Conservation (phyloP, 192 early-diverging fungal genomes). For the Glomus cerebriforme region DNA sequence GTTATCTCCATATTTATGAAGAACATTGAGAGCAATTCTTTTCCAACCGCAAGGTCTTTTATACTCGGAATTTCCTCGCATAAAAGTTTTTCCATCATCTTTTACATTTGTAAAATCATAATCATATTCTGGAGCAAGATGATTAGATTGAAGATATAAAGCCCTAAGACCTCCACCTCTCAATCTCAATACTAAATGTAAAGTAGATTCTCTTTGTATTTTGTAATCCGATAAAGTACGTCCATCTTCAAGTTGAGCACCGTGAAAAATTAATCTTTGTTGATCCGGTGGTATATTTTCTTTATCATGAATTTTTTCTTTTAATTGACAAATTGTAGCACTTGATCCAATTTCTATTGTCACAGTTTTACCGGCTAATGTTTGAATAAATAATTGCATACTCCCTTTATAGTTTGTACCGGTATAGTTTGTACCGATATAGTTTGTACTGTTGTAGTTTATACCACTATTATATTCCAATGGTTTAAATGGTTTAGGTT, state of each 20-base stretch:
- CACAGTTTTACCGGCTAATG: no score
- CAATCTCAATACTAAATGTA: constrained; percentile 63
- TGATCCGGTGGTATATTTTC: no score
- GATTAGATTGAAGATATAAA: neutral
- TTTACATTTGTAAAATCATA: constrained; percentile 18
- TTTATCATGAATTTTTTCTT: no score
- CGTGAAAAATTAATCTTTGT: no score
- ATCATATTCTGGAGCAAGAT: neutral
- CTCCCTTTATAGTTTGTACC: no score
- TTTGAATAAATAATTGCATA: no score
- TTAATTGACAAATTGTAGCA: no score
- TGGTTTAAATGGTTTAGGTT: no score
- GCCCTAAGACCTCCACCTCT: constrained; percentile 50
- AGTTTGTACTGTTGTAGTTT: no score
- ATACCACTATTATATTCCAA: no score
- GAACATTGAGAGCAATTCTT: constrained; percentile 17
- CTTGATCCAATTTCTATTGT: no score
- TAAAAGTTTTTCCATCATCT: neutral
- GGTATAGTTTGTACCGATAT: no score
- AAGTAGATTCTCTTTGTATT: constrained; percentile 67
- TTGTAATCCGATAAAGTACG: constrained; percentile 65
- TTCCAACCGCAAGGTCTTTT: constrained; percentile 14
- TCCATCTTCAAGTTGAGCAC: constrained; percentile 69
- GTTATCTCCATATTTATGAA: constrained; percentile 1
- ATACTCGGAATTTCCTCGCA: neutral